phyloP scores from a whole-genome alignment of 75 land plant genomes.

The Pinus taeda region DNA sequence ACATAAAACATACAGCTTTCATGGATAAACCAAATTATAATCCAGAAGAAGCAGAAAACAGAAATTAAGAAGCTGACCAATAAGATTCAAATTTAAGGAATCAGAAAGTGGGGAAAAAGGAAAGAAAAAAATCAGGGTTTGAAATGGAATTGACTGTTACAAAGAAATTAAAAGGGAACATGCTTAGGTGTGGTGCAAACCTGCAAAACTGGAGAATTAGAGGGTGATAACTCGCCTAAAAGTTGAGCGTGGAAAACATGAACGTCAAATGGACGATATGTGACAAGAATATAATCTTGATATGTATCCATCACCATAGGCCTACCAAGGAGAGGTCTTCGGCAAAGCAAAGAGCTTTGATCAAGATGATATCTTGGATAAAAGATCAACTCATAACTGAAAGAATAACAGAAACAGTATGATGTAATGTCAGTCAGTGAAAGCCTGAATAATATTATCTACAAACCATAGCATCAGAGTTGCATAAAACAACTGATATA shows the following conservation, averaged over 20 bases:
- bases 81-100: not conserved
- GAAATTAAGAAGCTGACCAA: not conserved
- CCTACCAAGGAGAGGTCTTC: constrained; percentile 74
- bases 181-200: constrained; percentile 24
- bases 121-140: not conserved
- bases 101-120: not conserved
- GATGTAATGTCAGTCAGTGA: not conserved
- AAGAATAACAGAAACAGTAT: constrained; percentile 4
- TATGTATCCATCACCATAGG: constrained; percentile 96
- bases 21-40: not conserved
- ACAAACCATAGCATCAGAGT: not conserved
- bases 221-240: constrained; percentile 74
- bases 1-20: not conserved
- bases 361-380: constrained; percentile 99
- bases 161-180: not conserved
- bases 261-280: constrained; percentile 96
- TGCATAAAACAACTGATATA: not conserved
- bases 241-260: constrained; percentile 85
- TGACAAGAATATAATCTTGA: constrained; percentile 91
- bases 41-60: not conserved
- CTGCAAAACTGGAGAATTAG: constrained; percentile 73
- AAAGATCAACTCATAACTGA: constrained; percentile 92
- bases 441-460: not conserved
- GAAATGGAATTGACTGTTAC: not conserved
- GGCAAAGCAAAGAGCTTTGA: constrained; percentile 87